A percentile compares a stretch with the other conserved stretches of the same genome.
Conservation (phyloP, 441 rosid genomes). For the Croton setiger region DNA sequence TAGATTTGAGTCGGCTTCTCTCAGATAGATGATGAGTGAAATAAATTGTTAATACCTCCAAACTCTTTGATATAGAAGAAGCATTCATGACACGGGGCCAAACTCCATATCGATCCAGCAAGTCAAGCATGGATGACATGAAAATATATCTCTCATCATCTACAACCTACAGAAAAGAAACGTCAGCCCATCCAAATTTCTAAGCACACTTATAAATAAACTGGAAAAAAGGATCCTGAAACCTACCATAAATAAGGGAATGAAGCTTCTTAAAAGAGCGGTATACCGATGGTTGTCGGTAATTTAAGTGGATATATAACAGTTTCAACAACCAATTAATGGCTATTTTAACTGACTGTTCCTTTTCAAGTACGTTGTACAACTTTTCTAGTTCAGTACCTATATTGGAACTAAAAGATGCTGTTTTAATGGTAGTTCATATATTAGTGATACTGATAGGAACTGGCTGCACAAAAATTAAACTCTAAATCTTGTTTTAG, state of each 20-base stretch:
- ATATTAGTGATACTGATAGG: not conserved
- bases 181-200: conserved; percentile 1
- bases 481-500: not conserved
- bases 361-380: not conserved
- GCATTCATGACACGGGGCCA: conserved; percentile 80
- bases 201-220: not conserved
- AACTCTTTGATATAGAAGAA: conserved; percentile 52
- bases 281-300: not conserved
- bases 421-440: not conserved
- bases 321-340: not conserved
- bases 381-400: too few relatives aligned
- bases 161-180: conserved; percentile 46
- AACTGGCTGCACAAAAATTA: not conserved
- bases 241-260: not conserved
- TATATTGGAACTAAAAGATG: too few relatives aligned
- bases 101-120: conserved; percentile 77
- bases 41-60: conserved; percentile 56
- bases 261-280: not conserved
- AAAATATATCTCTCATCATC: conserved; percentile 84
- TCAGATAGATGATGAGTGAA: conserved; percentile 1
- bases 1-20: not conserved
- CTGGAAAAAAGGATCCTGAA: not conserved
- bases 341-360: not conserved
- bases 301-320: not conserved
- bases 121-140: conserved; percentile 82